Conservation (phyloP, 768 basidiomycete genomes). For the Tylopilus rubrobrunneus region DNA sequence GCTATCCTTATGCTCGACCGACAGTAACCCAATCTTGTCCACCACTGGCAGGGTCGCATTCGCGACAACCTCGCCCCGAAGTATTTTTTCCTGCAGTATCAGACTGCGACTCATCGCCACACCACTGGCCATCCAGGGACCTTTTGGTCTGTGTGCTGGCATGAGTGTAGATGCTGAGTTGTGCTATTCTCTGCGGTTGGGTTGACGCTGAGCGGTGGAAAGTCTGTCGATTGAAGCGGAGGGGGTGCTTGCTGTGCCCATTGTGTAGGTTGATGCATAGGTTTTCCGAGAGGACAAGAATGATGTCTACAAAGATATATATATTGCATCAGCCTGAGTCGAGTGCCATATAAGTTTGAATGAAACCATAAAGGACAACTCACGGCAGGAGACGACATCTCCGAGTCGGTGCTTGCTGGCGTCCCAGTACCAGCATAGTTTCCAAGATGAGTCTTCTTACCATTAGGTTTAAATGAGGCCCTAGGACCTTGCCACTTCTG, state of each 20-base stretch:
- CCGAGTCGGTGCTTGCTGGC: too few species aligned
- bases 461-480: too few species aligned
- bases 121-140: constrained; percentile 37
- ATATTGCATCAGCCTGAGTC: too few species aligned
- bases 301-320: too few species aligned
- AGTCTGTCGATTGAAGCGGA: constrained; percentile 58
- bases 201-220: constrained; percentile 58
- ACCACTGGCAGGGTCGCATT: constrained; percentile 30
- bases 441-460: too few species aligned
- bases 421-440: too few species aligned
- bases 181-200: constrained; percentile 59
- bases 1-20: constrained; percentile 30
- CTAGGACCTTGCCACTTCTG: too few species aligned
- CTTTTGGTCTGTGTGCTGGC: constrained; percentile 32
- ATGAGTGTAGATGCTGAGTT: constrained; percentile 50
- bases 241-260: constrained; percentile 34
- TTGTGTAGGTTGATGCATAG: constrained; percentile 54
- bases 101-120: constrained; percentile 34
- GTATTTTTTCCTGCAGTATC: constrained; percentile 26
- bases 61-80: constrained; percentile 33
- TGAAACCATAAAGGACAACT: too few species aligned
- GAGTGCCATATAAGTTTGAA: too few species aligned
- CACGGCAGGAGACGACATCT: too few species aligned
- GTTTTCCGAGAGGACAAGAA: constrained; percentile 41
- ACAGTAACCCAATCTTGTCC: constrained; percentile 34